Percentiles rank a stretch among this genome's conserved stretches.
phyloP scores from a whole-genome alignment of 1,284 basidiomycete species.

The Neolentinus lepideus region DNA sequence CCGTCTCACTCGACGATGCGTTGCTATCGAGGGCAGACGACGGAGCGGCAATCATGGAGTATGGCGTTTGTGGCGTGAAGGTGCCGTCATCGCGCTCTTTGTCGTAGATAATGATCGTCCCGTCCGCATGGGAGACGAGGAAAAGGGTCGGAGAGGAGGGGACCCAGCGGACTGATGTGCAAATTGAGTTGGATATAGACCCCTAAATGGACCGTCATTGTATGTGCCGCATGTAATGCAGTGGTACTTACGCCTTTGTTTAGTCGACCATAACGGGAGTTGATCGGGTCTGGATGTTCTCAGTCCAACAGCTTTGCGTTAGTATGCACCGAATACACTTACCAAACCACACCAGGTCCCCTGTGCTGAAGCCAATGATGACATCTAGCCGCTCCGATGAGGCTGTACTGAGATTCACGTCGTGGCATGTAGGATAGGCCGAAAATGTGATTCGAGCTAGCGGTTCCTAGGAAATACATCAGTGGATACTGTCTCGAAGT shows the following conservation, averaged over 20 bases:
- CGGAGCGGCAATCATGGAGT: conserved; percentile 12
- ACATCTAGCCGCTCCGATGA: conserved; percentile 79
- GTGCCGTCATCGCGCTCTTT: conserved; percentile 82
- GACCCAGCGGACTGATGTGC: conserved; percentile 86
- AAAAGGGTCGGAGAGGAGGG: conserved; percentile 82
- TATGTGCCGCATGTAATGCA: conserved; percentile 10
- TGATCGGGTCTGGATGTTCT: conserved; percentile 61
- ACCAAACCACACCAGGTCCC: conserved; percentile 93
- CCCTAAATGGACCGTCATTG: conserved; percentile 39
- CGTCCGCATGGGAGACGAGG: conserved; percentile 87
- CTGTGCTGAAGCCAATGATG: conserved; percentile 88
- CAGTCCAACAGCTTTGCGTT: conserved; percentile 2
- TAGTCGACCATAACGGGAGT: conserved; percentile 79
- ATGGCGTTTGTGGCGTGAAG: conserved; percentile 56
- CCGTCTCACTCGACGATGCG: not conserved
- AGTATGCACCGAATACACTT: conserved; percentile 19
- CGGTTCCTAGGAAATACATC: conserved; percentile 55
- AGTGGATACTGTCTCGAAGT: not conserved
- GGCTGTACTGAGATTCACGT: conserved; percentile 76
- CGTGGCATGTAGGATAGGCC: conserved; percentile 84
- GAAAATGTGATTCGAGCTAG: conserved; percentile 83
- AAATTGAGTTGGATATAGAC: conserved; percentile 71
- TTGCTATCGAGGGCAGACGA: conserved; percentile 9
- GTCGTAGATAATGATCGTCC: conserved; percentile 83
- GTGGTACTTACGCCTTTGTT: conserved; percentile 73